Evolutionary conservation across 352 stramenopile genomes (phyloP), one percentile per base, ranked within the genome.

Genomic region (Blastocystis sp.): DNA sequence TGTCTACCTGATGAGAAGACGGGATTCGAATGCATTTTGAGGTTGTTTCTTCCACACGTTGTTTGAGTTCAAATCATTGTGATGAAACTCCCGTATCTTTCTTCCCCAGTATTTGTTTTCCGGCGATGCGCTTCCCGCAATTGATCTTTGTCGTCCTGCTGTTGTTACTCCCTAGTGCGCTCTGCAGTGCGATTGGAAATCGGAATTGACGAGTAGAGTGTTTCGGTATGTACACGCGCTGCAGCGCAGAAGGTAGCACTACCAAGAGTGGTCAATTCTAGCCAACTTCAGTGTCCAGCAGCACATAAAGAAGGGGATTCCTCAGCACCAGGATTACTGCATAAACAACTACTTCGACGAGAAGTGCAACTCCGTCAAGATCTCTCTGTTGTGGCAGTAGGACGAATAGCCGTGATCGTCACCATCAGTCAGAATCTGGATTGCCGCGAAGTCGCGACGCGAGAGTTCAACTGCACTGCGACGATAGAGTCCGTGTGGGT

Each of bases 1-100:
- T 65, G 55, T 81, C 10, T 81, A 37, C 51, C 55, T 81, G 71
- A 81, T 81, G 71, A 62, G 35, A 31, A 63, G 33, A n/a, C n/a
- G n/a, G n/a, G n/a, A n/a, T n/a, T n/a, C n/a, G n/a, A n/a, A n/a
- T n/a, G n/a, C n/a, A n/a, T n/a, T n/a, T n/a, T n/a, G n/a, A n/a
- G n/a, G n/a, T n/a, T n/a, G n/a, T n/a, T n/a, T n/a, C n/a, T n/a
- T n/a, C n/a, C n/a, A n/a, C n/a, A n/a, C n/a, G n/a, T n/a, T n/a
- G n/a, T n/a, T n/a, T n/a, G n/a, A n/a, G n/a, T n/a, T n/a, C n/a
- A n/a, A n/a, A n/a, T n/a, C n/a, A n/a, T n/a, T n/a, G n/a, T n/a
- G n/a, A n/a, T n/a, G n/a, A n/a, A n/a, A n/a, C n/a, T n/a, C n/a
- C n/a, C n/a, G n/a, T n/a, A n/a, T n/a, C n/a, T n/a, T n/a, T n/a